These are phyloP conservation scores for Pseudozyma flocculosa DNA, from an alignment of 1,284 basidiomycete species.

Conservation along the genomic window DNA sequence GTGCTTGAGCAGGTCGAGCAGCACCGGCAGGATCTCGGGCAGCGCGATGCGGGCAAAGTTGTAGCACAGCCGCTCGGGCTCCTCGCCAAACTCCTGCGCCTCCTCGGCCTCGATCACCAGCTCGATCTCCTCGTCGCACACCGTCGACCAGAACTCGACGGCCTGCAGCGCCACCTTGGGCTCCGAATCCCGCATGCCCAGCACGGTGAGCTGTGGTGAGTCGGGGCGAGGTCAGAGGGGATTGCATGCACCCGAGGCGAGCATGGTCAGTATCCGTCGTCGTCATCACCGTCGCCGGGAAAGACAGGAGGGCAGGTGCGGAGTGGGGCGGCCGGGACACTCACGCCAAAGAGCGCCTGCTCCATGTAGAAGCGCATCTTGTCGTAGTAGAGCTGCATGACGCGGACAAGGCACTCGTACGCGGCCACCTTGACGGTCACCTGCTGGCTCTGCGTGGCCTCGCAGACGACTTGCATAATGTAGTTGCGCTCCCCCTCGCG, in stretches of 20 bases:
- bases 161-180: conserved; percentile 92
- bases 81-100: conserved; percentile 87
- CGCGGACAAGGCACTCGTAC: conserved; percentile 91
- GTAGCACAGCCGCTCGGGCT: conserved; percentile 82
- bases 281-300: no score
- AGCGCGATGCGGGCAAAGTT: conserved; percentile 92
- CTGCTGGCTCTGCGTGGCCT: conserved; percentile 89
- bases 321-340: no score
- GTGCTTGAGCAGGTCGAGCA: conserved; percentile 81
- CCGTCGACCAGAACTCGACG: conserved; percentile 99
- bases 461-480: conserved; percentile 99
- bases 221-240: conserved; percentile 62
- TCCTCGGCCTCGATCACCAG: conserved; percentile 88
- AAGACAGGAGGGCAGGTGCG: no score
- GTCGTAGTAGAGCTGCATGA: conserved; percentile 98
- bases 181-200: conserved; percentile 93
- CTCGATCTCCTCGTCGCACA: conserved; percentile 96
- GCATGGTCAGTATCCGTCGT: no score
- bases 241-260: no score
- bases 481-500: conserved; percentile 86
- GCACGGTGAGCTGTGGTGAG: conserved; percentile 78
- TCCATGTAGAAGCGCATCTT: conserved; percentile 99
- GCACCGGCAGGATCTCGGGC: conserved; percentile 89
- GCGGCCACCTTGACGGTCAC: conserved; percentile 63
- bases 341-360: conserved; percentile 82